Conservation (phyloP, 1,284 basidiomycete species). For the Tausonia pullulans region DNA sequence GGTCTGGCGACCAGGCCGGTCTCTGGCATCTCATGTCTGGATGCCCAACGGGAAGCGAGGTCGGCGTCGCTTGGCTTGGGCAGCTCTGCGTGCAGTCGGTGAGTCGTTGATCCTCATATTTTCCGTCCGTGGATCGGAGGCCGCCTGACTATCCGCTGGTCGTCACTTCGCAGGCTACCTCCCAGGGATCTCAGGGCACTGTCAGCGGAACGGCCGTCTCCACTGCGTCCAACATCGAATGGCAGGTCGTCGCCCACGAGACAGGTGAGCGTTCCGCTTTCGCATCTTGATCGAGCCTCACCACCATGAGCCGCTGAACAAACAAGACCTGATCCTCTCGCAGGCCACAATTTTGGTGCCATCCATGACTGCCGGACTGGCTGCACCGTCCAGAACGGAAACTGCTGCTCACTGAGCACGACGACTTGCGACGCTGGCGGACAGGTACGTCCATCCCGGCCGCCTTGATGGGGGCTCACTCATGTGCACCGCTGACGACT, state of each 20-base stretch:
- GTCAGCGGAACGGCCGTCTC: conserved; percentile 79
- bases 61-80: conserved; percentile 82
- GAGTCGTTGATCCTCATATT: not conserved
- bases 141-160: not conserved
- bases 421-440: conserved; percentile 54
- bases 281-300: not conserved
- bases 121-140: not conserved
- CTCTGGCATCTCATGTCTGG: conserved; percentile 87
- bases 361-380: conserved; percentile 58
- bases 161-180: not conserved
- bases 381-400: conserved; percentile 43
- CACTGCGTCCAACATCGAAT: conserved; percentile 49
- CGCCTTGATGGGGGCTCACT: not conserved
- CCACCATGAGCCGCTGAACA: not conserved
- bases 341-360: conserved; percentile 75
- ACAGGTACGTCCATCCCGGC: not conserved
- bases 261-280: conserved; percentile 38
- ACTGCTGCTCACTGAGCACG: conserved; percentile 62
- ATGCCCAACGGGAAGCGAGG: conserved; percentile 42
- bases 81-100: conserved; percentile 42
- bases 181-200: conserved; percentile 20
- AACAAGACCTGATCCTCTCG: too few species aligned
- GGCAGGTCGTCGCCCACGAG: conserved; percentile 72
- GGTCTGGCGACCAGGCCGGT: conserved; percentile 52
- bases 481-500: not conserved